phyloP scores from a whole-genome alignment of 2,329 filamentous ascomycete species.

The Phialophora tarda region DNA sequence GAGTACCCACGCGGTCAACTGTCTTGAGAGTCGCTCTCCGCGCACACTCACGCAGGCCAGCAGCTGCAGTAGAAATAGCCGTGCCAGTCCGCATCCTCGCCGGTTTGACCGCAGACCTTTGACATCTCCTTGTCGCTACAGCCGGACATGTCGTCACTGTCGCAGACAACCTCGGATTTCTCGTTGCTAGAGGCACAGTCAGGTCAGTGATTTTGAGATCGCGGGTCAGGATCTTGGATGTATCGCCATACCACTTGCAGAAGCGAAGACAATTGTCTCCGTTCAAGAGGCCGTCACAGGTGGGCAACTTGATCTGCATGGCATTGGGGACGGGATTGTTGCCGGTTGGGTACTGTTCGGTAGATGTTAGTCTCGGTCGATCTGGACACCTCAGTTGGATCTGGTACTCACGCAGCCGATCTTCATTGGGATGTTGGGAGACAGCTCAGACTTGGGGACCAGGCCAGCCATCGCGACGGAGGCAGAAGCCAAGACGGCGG shows the following conservation, averaged over 20 bases:
- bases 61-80: slow-evolving; percentile 14
- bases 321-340: slow-evolving; percentile 6
- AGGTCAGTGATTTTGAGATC: neutral
- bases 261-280: slow-evolving; percentile 17
- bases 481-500: slow-evolving; percentile 1
- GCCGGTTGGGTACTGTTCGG: slow-evolving; percentile 12
- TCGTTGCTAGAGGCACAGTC: slow-evolving; percentile 1
- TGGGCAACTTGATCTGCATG: neutral
- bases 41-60: slow-evolving; percentile 7
- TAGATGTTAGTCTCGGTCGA: neutral
- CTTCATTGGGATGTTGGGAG: slow-evolving; percentile 3
- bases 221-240: neutral
- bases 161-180: slow-evolving; percentile 13
- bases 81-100: neutral
- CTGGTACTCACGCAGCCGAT: slow-evolving; percentile 16
- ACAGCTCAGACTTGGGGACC: slow-evolving; percentile 8
- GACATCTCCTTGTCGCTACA: slow-evolving; percentile 14
- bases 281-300: slow-evolving; percentile 12
- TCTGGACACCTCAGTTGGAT: neutral
- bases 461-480: slow-evolving; percentile 4
- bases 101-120: slow-evolving; percentile 3
- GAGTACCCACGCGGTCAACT: neutral
- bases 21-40: neutral
- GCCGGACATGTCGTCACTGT: slow-evolving; percentile 6
- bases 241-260: slow-evolving; percentile 10